Evolutionary conservation across 1,284 basidiomycete species (phyloP), one percentile per base, ranked within the genome.

Genomic region (Ceratobasidium sp.): DNA sequence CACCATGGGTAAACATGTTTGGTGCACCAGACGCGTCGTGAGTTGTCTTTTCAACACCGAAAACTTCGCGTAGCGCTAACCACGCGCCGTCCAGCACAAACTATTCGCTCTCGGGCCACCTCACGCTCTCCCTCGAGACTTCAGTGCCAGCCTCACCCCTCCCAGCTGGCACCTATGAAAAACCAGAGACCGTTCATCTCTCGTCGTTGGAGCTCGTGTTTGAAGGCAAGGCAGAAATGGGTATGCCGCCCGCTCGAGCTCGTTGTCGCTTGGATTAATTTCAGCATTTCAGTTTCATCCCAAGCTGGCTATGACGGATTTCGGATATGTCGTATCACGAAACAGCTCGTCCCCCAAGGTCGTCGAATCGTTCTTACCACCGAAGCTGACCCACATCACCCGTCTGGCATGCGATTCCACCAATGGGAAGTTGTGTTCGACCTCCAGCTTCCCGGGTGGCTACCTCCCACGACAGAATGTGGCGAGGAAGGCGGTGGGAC

Each of bases 91-190:
- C 68, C 80, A 94, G 93, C 79, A 89, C 90, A 76, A 90, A 91
- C 1, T 95, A 93, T 83, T 94, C 94, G 16, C 87, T 95, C 74
- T 92, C 93, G 18, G 93, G 94, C 8, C 88, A 93, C 83, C 86
- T 95, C 27, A 85, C 88, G 23, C 85, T 95, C 64, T 87, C 89
- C 0, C 81, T 94, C 46, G 83, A 87, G 14, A 85, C 82, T 77
- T 89, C 88, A 33, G 81, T 89, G 66, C 89, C 91, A 80, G 87
- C 87, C 78, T 86, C 62, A 86, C 78, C 86, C 87, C 77, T 86
- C 86, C 10, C 59, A 46, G 50, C 78, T 80, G 10, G 83, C 87
- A 5, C 88, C 86, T 55, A 82, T 92, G 59, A 65, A 60, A 79
- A 77, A 23, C 77, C 79, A 50, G 70, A 77, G 41, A 79, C 79